Evolutionary conservation across 345 rosid genomes (phyloP).

Genomic region (Melaleuca alternifolia): DNA sequence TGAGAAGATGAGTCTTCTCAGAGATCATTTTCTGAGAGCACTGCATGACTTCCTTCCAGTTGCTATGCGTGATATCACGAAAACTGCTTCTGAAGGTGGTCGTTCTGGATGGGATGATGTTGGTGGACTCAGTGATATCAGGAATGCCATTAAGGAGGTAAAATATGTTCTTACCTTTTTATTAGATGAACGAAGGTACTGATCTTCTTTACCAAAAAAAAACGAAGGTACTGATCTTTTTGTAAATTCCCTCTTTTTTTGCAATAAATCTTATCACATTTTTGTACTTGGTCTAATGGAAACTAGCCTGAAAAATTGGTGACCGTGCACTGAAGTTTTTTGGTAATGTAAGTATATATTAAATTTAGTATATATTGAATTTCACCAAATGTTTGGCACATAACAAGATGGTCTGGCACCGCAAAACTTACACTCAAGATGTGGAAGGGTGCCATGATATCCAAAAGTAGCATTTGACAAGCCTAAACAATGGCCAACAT

Average conservation of each 20-base stretch:
- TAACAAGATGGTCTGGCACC: too few relatives aligned
- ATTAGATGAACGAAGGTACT: not conserved
- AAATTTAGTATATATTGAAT: too few relatives aligned
- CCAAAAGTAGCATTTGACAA: too few relatives aligned
- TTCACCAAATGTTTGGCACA: too few relatives aligned
- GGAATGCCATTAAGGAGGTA: slow-evolving; percentile 80
- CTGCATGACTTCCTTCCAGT: slow-evolving; percentile 92
- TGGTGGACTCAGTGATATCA: slow-evolving; percentile 78
- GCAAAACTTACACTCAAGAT: too few relatives aligned
- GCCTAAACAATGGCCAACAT: too few relatives aligned
- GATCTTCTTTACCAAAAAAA: too few relatives aligned
- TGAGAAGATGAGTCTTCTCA: slow-evolving; percentile 29
- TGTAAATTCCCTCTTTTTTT: not conserved
- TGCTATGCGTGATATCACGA: slow-evolving; percentile 93
- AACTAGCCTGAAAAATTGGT: not conserved
- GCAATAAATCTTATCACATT: not conserved
- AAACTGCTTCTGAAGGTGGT: slow-evolving; percentile 66
- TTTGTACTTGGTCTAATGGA: not conserved
- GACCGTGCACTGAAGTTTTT: too few relatives aligned
- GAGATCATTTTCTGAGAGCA: slow-evolving; percentile 69
- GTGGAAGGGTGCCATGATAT: too few relatives aligned
- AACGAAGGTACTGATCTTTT: too few relatives aligned
- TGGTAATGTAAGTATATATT: too few relatives aligned
- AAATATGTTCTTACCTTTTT: not conserved
- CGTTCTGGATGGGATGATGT: slow-evolving; percentile 92